A percentile compares a stretch with the other conserved stretches of the same genome.
Conservation (phyloP, 768 basidiomycete species). For the Sporobolomyces roseus region DNA sequence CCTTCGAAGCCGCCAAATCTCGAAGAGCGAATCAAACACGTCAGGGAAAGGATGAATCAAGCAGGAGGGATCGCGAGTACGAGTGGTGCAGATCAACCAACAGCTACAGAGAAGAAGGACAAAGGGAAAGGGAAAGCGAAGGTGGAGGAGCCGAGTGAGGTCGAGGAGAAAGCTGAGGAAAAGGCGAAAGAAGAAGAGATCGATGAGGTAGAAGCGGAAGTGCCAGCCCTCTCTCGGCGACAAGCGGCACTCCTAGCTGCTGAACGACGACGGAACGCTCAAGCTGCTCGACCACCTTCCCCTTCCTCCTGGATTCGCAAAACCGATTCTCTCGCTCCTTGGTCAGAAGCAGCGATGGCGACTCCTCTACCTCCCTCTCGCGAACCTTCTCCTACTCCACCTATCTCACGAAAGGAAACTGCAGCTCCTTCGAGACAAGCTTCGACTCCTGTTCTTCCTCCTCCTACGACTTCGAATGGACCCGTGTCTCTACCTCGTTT, state of each 20-base stretch:
- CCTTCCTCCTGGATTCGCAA: neutral
- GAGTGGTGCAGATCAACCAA: neutral
- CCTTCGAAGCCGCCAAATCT: neutral
- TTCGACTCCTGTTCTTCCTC: neutral
- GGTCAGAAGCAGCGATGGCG: constrained; percentile 4
- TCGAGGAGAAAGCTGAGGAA: too few species aligned
- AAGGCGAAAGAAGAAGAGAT: neutral
- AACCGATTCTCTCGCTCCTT: constrained; percentile 12
- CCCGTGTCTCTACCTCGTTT: constrained; percentile 38
- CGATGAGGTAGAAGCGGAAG: neutral
- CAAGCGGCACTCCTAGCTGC: constrained; percentile 26
- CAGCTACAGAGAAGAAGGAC: neutral
- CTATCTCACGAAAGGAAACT: neutral
- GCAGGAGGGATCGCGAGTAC: neutral
- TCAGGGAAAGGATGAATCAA: neutral
- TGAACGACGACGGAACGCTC: constrained; percentile 4
- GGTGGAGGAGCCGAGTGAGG: neutral
- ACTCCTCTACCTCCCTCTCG: neutral
- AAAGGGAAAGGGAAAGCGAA: neutral
- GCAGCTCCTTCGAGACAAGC: neutral
- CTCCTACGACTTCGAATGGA: neutral
- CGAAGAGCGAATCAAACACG: constrained; percentile 16
- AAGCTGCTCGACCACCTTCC: neutral
- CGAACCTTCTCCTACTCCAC: constrained; percentile 5
- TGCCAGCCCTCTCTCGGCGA: neutral